Conservation (phyloP, 2,329 filamentous ascomycete genomes). For the Cylindrodendrum hubeiense region DNA sequence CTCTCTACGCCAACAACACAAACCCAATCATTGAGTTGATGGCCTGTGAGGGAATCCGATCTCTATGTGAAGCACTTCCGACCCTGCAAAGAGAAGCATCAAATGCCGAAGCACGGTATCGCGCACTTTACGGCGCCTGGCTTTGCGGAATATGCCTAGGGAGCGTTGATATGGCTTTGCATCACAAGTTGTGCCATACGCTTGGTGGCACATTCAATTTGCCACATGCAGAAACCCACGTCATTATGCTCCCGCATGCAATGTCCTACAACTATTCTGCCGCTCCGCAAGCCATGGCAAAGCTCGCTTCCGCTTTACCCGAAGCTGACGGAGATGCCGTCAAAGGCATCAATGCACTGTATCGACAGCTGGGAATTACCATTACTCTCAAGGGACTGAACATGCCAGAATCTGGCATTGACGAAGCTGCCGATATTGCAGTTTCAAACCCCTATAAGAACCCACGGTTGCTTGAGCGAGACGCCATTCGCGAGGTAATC, state of each 20-base stretch:
- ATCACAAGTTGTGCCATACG: constrained; percentile 48
- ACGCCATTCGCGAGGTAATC: constrained; percentile 66
- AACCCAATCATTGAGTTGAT: constrained; percentile 72
- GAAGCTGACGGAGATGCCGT: constrained; percentile 70
- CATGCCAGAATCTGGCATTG: constrained; percentile 70
- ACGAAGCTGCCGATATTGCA: constrained; percentile 70
- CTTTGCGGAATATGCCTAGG: constrained; percentile 53
- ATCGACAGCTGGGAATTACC: constrained; percentile 65
- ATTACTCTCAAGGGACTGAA: constrained; percentile 66
- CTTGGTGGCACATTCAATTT: constrained; percentile 64
- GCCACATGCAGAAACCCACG: constrained; percentile 23
- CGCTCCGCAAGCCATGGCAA: constrained; percentile 64
- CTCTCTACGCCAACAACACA: constrained; percentile 71
- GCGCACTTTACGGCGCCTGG: constrained; percentile 43
- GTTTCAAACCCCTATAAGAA: constrained; percentile 71
- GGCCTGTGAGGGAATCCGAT: constrained; percentile 59
- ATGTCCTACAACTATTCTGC: constrained; percentile 72
- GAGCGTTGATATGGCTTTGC: constrained; percentile 21
- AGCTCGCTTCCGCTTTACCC: constrained; percentile 65
- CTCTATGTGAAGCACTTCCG: constrained; percentile 53
- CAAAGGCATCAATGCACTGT: constrained; percentile 66
- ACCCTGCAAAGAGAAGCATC: constrained; percentile 44
- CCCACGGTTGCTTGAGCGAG: constrained; percentile 65
- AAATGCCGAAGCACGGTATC: constrained; percentile 52
- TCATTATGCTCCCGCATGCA: constrained; percentile 69